These are phyloP conservation scores for Chlamydomonas reinhardtii DNA, from an alignment of 163 green algal genomes.

Conservation along the genomic window DNA sequence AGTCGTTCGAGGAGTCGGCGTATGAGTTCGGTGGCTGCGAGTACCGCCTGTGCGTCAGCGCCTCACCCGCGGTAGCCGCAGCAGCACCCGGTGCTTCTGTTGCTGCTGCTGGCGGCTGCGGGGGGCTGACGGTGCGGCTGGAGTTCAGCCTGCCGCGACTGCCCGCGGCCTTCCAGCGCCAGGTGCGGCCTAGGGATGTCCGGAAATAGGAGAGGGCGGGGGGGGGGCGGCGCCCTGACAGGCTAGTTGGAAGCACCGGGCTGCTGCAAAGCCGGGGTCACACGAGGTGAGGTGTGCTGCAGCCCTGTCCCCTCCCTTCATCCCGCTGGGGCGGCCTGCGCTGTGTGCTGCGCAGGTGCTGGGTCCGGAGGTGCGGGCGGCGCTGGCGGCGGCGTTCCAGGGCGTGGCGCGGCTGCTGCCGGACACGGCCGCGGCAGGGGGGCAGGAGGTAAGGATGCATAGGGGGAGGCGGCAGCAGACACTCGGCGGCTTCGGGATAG, in stretches of 20 bases:
- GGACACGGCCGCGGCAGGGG: background rate
- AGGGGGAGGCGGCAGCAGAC: too few relatives aligned
- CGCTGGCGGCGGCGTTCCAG: slow-evolving; percentile 23
- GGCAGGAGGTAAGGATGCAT: too few relatives aligned
- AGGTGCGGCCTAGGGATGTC: background rate
- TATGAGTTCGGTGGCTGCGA: slow-evolving; percentile 48
- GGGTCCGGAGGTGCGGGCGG: slow-evolving; percentile 8
- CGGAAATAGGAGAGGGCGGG: too few relatives aligned
- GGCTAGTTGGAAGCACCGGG: too few relatives aligned
- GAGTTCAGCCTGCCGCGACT: slow-evolving; percentile 21
- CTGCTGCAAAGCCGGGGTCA: too few relatives aligned
- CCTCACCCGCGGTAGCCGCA: too few relatives aligned
- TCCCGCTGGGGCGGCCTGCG: too few relatives aligned
- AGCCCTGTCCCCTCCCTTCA: too few relatives aligned
- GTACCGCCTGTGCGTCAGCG: slow-evolving; percentile 15
- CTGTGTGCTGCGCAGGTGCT: slow-evolving; percentile 15
- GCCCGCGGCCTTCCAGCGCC: slow-evolving; percentile 2
- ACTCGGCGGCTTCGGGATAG: background rate
- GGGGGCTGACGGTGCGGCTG: background rate
- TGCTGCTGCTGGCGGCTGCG: background rate
- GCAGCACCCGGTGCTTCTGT: too few relatives aligned
- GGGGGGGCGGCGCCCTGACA: too few relatives aligned
- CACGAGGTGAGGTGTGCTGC: too few relatives aligned
- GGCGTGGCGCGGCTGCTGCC: background rate
- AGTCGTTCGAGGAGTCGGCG: slow-evolving; percentile 31